Evolutionary conservation across 2,329 filamentous ascomycete species (phyloP), one percentile per base, ranked within the genome.

Genomic region (Fusarium duplospermum): DNA sequence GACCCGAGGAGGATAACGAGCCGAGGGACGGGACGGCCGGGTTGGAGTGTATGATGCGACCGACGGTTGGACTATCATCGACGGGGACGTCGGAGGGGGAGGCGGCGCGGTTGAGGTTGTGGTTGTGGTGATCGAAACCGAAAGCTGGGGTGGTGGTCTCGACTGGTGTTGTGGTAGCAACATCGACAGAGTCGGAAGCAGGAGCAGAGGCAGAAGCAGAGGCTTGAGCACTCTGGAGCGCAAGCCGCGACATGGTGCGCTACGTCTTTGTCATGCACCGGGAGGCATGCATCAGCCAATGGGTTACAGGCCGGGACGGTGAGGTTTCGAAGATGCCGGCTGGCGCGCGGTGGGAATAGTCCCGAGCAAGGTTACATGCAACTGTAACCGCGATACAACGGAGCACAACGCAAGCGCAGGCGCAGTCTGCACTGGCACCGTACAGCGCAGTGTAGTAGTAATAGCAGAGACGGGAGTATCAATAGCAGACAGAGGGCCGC

Each of bases 181-280:
- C 45, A 50, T 50, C 45, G 62, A 70, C 24, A 50, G 65, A 69
- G 67, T 61, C 67, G 40, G 67, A 66, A 40, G 68, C 54, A 59
- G 75, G 69, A 47, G 66, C 66, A 38, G 67, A 66, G 45, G 66
- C 58, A 59, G 75, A 72, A 42, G 67, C 66, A 68, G 74, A 71
- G 81, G 80, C 83, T 79, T 86, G 81, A 79, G 83, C 82, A 81
- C 81, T 82, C 81, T 84, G 85, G 82, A 83, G 83, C 81, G 84
- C 83, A 84, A 85, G 84, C 83, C 88, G 87, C 83, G 87, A 87
- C 87, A 88, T 88, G 84, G 83, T 86, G 81, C 81, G 80, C 84
- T 82, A 84, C 84, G 70, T 69, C 83, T 67, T 69, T 69, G 56
- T 78, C 74, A 77, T 77, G 74, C 76, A 76, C 68, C 69, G 59